Conservation (phyloP, 441 rosid species). For the Populus tomentosa region DNA sequence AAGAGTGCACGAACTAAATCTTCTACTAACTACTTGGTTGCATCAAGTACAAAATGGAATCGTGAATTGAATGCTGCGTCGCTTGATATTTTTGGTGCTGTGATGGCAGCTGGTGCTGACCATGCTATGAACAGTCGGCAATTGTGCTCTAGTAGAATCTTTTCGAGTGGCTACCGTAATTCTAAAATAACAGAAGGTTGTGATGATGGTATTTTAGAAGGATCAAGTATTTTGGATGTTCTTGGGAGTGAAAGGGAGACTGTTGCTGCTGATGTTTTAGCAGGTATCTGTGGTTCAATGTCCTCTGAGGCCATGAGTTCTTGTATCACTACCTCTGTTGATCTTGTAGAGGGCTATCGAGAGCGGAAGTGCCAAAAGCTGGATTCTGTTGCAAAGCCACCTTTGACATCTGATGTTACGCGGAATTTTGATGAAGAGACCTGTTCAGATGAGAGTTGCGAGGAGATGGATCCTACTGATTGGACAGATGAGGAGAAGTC, state of each 20-base stretch:
- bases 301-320: constrained; percentile 92
- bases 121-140: constrained; percentile 33
- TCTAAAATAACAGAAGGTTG: constrained; percentile 35
- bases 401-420: constrained; percentile 57
- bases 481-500: constrained; percentile 96
- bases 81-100: constrained; percentile 72
- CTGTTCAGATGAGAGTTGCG: constrained; percentile 90
- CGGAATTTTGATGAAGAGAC: constrained; percentile 76
- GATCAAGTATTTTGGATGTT: constrained; percentile 44
- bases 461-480: constrained; percentile 70
- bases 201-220: constrained; percentile 46
- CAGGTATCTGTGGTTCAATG: constrained; percentile 39
- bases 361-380: constrained; percentile 49
- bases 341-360: constrained; percentile 47
- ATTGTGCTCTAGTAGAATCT: constrained; percentile 38
- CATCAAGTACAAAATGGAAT: constrained; percentile 69
- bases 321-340: constrained; percentile 66
- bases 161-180: constrained; percentile 40
- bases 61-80: constrained; percentile 72
- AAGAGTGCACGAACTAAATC: constrained; percentile 65
- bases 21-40: constrained; percentile 53
- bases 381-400: constrained; percentile 40
- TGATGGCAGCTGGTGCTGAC: constrained; percentile 68
- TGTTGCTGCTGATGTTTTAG: constrained; percentile 73
- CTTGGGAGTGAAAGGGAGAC: constrained; percentile 64